These are phyloP conservation scores for Grammothele lineata DNA, from an alignment of 768 basidiomycete species.

Conservation along the genomic window DNA sequence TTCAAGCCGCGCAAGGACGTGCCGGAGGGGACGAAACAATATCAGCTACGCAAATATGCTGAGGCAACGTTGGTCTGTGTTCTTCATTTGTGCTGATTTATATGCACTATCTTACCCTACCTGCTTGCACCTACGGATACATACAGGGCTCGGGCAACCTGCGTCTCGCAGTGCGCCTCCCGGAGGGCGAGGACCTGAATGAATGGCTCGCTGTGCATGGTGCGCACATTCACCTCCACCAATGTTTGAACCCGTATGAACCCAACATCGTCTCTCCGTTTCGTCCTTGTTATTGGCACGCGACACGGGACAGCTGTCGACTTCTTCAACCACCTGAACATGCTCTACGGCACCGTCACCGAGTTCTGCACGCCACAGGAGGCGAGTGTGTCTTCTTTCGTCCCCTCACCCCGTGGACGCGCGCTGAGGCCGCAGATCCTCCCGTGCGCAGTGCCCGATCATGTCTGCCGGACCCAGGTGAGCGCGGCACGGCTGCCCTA, in stretches of 20 bases:
- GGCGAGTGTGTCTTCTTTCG: constrained; percentile 38
- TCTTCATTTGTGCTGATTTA: no score
- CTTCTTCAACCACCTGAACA: constrained; percentile 99
- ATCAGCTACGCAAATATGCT: constrained; percentile 95
- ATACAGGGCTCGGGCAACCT: constrained; percentile 91
- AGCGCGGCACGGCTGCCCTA: constrained; percentile 20
- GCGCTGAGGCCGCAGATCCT: background rate
- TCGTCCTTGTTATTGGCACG: constrained; percentile 1
- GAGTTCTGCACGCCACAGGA: constrained; percentile 96
- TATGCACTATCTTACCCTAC: background rate
- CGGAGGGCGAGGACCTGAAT: constrained; percentile 94
- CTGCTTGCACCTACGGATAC: background rate
- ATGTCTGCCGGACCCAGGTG: constrained; percentile 95
- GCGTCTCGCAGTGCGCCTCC: constrained; percentile 85
- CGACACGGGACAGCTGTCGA: constrained; percentile 70
- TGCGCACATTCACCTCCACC: constrained; percentile 27
- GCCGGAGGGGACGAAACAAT: constrained; percentile 95
- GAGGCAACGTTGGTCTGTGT: constrained; percentile 82
- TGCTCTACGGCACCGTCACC: constrained; percentile 97
- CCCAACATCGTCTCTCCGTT: background rate
- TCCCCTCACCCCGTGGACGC: no score
- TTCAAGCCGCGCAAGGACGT: constrained; percentile 96
- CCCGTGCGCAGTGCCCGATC: constrained; percentile 68
- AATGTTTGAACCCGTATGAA: background rate
- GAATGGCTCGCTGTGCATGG: constrained; percentile 99